Base-by-base conservation (phyloP, 2,329 filamentous ascomycete genomes). In the Lasiodiplodia sp. region DNA sequence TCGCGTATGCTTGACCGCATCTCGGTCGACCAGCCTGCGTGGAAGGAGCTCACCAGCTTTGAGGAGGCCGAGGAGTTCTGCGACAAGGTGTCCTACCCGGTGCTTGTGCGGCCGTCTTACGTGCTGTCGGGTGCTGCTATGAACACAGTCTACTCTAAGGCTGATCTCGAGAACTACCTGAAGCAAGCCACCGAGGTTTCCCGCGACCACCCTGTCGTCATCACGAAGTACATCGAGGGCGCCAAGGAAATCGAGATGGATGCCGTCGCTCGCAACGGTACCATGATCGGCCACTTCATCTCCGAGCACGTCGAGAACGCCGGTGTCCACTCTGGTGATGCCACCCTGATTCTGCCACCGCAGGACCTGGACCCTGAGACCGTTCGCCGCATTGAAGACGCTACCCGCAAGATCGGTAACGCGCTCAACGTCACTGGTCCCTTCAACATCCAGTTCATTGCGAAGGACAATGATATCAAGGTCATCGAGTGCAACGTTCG, bases 241-340 rank as follows among this genome's bases (percentile, higher is more conserved):
- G 96, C 96, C 72, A 98, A 99, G 86, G 96, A 99, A 81, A 98
- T 99, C 72, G 96, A 99, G 82, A 98, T 99, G 96, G 96, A 99
- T 75, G 96, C 96, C 51, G 96, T 99, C 55, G 96, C 95, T 66
- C 91, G 90, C 75, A 91, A 96, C 73, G 96, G 96, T 77, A 90
- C 88, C 67, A 92, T 98, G 82, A 89, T 97, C 69, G 94, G 95
- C 14, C 96, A 98, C 80, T 98, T 98, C 82, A 93, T 99, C 77
- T 98, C 95, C 0, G 96, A 99, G 85, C 96, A 99, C 80, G 96
- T 99, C 52, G 96, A 99, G 82, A 98, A 98, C 75, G 96, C 96
- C 23, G 96, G 96, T 85, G 96, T 99, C 11, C 96, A 99, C 83
- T 99, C 96, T 71, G 96, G 96, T 82, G 96, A 99, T 78, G 96